Percentiles rank a stretch among this genome's conserved stretches.
phyloP scores from a whole-genome alignment of 345 rosid species.

The Brassica nigra region DNA sequence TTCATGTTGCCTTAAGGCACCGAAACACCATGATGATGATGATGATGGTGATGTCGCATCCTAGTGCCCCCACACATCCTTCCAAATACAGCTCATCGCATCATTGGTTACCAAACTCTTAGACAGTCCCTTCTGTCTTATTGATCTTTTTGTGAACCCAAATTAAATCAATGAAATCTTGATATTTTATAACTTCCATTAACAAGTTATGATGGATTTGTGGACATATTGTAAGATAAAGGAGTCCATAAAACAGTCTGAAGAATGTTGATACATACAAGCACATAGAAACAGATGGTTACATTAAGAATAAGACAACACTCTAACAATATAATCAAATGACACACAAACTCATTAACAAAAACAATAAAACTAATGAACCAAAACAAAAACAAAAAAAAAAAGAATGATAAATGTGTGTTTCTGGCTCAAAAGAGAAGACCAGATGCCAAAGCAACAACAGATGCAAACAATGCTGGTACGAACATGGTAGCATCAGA shows the following conservation, averaged over 20 bases:
- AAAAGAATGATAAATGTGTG: conserved; percentile 25
- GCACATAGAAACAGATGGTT: conserved; percentile 17
- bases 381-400: neutral
- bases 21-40: conserved; percentile 21
- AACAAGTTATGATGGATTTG: neutral
- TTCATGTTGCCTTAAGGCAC: conserved; percentile 25
- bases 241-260: conserved; percentile 25
- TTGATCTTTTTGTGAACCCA: conserved; percentile 37
- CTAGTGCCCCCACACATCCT: conserved; percentile 27
- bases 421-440: conserved; percentile 36
- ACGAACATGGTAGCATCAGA: conserved; percentile 44
- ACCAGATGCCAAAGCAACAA: conserved; percentile 43
- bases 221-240: conserved; percentile 9
- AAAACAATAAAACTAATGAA: conserved; percentile 33
- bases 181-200: neutral
- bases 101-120: conserved; percentile 24
- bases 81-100: conserved; percentile 38
- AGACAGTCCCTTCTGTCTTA: conserved; percentile 21
- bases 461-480: conserved; percentile 43
- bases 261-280: conserved; percentile 26
- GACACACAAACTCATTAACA: conserved; percentile 34
- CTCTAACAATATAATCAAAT: conserved; percentile 23
- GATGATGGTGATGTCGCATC: conserved; percentile 23
- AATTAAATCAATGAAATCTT: conserved; percentile 10
- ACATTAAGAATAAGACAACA: conserved; percentile 20